These are phyloP conservation scores for Daldinia decipiens DNA, from an alignment of 495 filamentous ascomycete species.

Conservation along the genomic window DNA sequence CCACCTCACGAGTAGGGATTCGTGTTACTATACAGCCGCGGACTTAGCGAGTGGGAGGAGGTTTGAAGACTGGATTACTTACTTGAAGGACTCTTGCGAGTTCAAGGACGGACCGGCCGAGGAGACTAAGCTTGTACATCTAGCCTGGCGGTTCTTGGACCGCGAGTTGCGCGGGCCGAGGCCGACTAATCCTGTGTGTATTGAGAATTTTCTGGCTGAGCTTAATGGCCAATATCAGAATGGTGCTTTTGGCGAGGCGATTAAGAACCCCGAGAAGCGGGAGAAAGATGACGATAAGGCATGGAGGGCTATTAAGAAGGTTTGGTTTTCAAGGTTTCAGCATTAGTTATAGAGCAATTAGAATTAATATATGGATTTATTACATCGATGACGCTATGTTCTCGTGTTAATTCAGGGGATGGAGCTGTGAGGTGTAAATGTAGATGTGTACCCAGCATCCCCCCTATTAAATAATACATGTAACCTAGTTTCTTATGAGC, in stretches of 20 bases:
- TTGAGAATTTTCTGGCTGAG: slow-evolving; percentile 28
- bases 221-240: slow-evolving; percentile 15
- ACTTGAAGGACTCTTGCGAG: slow-evolving; percentile 26
- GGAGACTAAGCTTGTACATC: slow-evolving; percentile 35
- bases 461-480: neutral
- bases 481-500: neutral
- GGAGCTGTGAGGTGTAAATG: neutral
- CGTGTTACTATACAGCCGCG: slow-evolving; percentile 35
- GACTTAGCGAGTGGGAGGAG: slow-evolving; percentile 24
- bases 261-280: slow-evolving; percentile 25
- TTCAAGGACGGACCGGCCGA: slow-evolving; percentile 39
- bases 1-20: slow-evolving; percentile 16
- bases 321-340: slow-evolving; percentile 37
- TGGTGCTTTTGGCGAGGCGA: slow-evolving; percentile 28
- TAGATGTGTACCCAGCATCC: too few species aligned
- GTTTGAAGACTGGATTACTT: slow-evolving; percentile 38
- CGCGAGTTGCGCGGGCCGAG: slow-evolving; percentile 36
- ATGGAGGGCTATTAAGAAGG: slow-evolving; percentile 32
- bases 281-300: slow-evolving; percentile 35
- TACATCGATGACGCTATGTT: neutral
- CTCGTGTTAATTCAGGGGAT: neutral
- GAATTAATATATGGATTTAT: neutral
- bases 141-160: slow-evolving; percentile 45
- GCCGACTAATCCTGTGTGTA: slow-evolving; percentile 20
- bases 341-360: neutral